Evolutionary conservation across 2,329 filamentous ascomycete genomes (phyloP).

Genomic region (Claviceps sp.): DNA sequence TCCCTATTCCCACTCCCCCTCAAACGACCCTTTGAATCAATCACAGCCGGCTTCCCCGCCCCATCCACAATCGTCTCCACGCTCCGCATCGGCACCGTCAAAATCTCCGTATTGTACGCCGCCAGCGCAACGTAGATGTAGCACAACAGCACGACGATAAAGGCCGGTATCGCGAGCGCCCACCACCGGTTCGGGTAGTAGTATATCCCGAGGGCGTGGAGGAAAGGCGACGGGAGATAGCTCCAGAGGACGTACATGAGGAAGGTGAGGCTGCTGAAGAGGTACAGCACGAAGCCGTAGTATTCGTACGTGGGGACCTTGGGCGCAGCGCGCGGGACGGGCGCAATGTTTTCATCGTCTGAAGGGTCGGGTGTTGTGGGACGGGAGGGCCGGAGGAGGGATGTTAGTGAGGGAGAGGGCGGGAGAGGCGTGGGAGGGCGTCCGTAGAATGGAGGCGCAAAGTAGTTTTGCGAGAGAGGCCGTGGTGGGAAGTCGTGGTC

Average conservation of each 20-base stretch:
- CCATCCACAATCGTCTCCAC: slow-evolving; percentile 89
- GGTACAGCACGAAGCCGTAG: slow-evolving; percentile 94
- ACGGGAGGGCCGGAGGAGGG: slow-evolving; percentile 77
- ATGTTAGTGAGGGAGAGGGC: slow-evolving; percentile 83
- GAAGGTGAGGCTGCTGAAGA: slow-evolving; percentile 75
- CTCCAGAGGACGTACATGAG: slow-evolving; percentile 65
- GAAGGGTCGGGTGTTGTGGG: slow-evolving; percentile 87
- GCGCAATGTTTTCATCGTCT: slow-evolving; percentile 74
- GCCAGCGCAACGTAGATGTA: slow-evolving; percentile 94
- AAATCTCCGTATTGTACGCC: slow-evolving; percentile 75
- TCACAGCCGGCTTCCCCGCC: slow-evolving; percentile 69
- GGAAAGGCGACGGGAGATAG: slow-evolving; percentile 80
- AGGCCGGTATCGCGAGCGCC: slow-evolving; percentile 83
- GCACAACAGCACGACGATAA: slow-evolving; percentile 73
- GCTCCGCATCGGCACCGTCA: slow-evolving; percentile 67
- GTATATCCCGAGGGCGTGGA: slow-evolving; percentile 85
- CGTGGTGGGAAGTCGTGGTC: slow-evolving; percentile 26
- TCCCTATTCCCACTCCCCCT: slow-evolving; percentile 23
- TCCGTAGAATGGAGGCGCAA: slow-evolving; percentile 86
- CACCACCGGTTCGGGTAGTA: slow-evolving; percentile 99
- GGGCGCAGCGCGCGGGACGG: slow-evolving; percentile 73
- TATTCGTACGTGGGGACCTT: slow-evolving; percentile 99
- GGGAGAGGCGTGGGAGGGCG: slow-evolving; percentile 89
- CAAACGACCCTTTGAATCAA: slow-evolving; percentile 55
- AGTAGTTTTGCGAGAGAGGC: slow-evolving; percentile 39